These are phyloP conservation scores for Mortierella sp. DNA, from an alignment of 371 early-diverging fungal genomes.

Conservation along the genomic window DNA sequence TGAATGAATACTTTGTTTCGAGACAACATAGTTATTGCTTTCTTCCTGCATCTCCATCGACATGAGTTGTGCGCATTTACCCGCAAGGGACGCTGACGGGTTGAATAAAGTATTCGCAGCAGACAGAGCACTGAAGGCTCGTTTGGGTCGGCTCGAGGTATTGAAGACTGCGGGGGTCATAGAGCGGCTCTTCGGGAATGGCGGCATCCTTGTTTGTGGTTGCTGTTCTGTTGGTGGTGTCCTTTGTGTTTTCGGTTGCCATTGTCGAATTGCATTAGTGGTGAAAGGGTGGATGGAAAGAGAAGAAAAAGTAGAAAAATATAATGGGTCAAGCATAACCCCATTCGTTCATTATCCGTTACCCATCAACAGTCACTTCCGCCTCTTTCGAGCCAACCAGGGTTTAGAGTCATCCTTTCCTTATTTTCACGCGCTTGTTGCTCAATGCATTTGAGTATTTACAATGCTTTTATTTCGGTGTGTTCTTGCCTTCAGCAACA, in stretches of 20 bases:
- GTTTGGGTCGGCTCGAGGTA: conserved; percentile 54
- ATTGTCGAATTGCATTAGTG: conserved; percentile 5
- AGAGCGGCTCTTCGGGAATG: conserved; percentile 28
- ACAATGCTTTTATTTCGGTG: not conserved
- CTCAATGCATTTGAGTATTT: not conserved
- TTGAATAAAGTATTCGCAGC: conserved; percentile 57
- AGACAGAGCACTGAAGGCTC: conserved; percentile 56
- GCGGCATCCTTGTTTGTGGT: conserved; percentile 15
- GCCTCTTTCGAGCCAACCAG: not conserved
- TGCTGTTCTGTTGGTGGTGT: conserved; percentile 1
- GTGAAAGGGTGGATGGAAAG: not conserved
- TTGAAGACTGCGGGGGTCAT: conserved; percentile 47
- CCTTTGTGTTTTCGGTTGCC: conserved; percentile 9
- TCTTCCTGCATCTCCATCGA: not conserved
- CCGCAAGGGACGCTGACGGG: conserved; percentile 58
- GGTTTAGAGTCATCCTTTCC: not conserved
- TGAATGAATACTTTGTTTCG: not conserved
- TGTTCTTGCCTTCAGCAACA: not conserved
- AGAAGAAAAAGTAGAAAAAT: not conserved
- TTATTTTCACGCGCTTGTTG: not conserved
- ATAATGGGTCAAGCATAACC: too few species aligned
- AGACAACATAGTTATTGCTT: not conserved
- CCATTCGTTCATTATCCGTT: not conserved
- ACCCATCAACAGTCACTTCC: conserved; percentile 1
- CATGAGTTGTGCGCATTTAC: conserved; percentile 9